A percentile compares a stretch with the other conserved stretches of the same genome.
These are phyloP conservation scores for Ochetophila trinervis DNA, from an alignment of 306 rosid species.

Conservation along the genomic window DNA sequence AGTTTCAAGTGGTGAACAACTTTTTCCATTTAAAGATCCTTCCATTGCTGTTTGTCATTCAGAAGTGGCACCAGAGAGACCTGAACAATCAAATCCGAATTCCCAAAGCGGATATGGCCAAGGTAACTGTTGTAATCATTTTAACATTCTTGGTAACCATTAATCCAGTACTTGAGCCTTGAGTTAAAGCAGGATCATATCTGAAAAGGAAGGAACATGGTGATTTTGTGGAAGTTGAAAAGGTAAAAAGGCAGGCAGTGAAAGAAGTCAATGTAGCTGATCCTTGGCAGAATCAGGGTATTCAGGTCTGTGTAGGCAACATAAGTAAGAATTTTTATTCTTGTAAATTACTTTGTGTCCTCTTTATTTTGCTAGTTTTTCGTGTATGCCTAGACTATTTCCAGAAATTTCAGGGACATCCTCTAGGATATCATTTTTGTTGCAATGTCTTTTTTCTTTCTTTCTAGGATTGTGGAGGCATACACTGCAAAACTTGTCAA, in stretches of 20 bases:
- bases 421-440: no score
- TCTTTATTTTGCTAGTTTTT: no score
- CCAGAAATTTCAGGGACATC: no score
- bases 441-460: no score
- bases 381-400: no score
- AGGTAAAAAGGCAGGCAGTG: slow-evolving; percentile 36
- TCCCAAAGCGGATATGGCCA: slow-evolving; percentile 32
- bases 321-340: not conserved
- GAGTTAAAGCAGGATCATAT: slow-evolving; percentile 37
- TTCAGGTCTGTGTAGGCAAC: slow-evolving; percentile 47
- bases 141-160: not conserved
- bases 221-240: slow-evolving; percentile 31
- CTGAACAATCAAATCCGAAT: slow-evolving; percentile 22
- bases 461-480: no score
- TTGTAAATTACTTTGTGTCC: no score
- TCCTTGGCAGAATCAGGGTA: slow-evolving; percentile 26
- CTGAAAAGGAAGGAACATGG: slow-evolving; percentile 54
- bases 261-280: slow-evolving; percentile 22
- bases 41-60: slow-evolving; percentile 19
- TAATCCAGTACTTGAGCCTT: not conserved
- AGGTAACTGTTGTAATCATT: slow-evolving; percentile 40
- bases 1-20: slow-evolving; percentile 29
- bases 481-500: no score
- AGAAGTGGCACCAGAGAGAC: slow-evolving; percentile 23
- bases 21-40: slow-evolving; percentile 21